Base-by-base conservation (phyloP, 2,329 filamentous ascomycete species). In the Ophiostoma piceae region DNA sequence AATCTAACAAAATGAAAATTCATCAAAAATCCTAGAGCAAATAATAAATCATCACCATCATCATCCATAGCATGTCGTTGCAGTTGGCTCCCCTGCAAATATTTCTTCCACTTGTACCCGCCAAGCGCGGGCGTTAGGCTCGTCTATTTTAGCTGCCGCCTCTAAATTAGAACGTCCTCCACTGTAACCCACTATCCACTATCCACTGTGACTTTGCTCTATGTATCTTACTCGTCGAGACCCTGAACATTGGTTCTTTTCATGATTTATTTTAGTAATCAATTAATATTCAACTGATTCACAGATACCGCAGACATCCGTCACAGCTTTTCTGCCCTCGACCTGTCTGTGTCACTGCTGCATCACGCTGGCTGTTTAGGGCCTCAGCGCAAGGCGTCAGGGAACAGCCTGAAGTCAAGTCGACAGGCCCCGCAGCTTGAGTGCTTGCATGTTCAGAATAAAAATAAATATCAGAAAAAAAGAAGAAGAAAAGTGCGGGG, bases 101-200 rank as follows among this genome's bases (percentile, higher is more conserved):
- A 47, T 47, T 47, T 47, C 43, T 57, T 57, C 51, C 51, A 57
- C 51, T 57, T 57, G 51, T 57, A 4, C 51, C 26, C 51, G 16
- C 51, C 51, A 26, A 26, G 51, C 51, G 22, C 51, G 51, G 51
- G 22, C 51, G 22, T 26, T 26, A 57, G 22, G 11, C 51, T 57
- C n/a, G n/a, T 26, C 51, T 57, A 57, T 26, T 57, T 57, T 57
- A 57, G 51, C n/a, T 57, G 51, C 51, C 51, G 51, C 3, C 51
- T 47, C 43, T 47, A 47, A 14, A 41, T 12, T 41, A 47, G 19
- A n/a, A 5, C 16, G 1, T 19, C 43, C 16, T n/a, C n/a, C 47
- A n/a, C 51, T 57, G 51, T 22, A 57, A 57, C 12, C 51, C 51
- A 57, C 51, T 29, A 29, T 29, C 26, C 26, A 29, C 26, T 29